Conservation (phyloP, 225 moss, liverwort and hornwort species). For the Climacium dendroides region DNA sequence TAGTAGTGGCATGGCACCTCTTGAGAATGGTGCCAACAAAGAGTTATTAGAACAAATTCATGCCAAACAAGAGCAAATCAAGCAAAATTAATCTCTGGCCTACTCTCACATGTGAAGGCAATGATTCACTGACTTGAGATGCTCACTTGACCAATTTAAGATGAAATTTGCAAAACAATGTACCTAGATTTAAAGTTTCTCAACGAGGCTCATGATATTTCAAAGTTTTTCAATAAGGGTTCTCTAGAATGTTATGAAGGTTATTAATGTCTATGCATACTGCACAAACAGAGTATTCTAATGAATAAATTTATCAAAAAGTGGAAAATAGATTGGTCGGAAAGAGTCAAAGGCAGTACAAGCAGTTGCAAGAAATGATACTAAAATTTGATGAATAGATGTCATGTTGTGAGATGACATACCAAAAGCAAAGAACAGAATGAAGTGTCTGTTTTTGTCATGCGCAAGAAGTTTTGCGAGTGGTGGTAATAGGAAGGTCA, state of each 20-base stretch:
- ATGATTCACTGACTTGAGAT: too few relatives aligned
- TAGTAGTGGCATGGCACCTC: background rate
- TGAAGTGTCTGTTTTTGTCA: background rate
- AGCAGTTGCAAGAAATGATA: background rate
- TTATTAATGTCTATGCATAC: background rate
- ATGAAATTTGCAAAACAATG: background rate
- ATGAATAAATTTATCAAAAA: background rate
- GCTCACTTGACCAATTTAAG: background rate
- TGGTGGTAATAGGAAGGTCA: background rate
- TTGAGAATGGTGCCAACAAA: background rate
- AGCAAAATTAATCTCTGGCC: background rate
- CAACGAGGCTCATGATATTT: background rate
- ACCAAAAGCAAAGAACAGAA: background rate
- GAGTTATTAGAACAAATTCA: background rate
- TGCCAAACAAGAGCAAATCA: background rate
- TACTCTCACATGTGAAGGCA: background rate
- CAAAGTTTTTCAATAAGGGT: background rate
- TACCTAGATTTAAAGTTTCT: too few relatives aligned
- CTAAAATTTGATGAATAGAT: background rate
- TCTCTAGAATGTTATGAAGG: too few relatives aligned
- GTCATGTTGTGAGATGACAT: background rate
- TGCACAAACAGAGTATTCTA: background rate
- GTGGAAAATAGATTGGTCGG: background rate
- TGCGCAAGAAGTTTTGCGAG: background rate
- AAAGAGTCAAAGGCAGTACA: background rate